phyloP scores from a whole-genome alignment of 164 flowering plant species.

The Santalum album region DNA sequence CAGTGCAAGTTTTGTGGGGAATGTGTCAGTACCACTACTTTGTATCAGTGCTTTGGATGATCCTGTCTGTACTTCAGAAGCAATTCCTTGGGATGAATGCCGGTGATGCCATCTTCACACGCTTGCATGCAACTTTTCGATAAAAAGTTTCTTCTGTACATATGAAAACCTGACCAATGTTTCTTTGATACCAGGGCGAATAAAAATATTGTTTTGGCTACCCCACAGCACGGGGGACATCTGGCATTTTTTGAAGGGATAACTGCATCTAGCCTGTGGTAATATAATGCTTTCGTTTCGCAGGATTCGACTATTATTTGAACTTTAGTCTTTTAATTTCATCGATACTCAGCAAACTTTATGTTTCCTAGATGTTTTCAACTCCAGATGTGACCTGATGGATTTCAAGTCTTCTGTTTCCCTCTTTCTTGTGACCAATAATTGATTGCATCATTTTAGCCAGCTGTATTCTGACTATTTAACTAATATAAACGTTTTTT shows the following conservation, averaged over 20 bases:
- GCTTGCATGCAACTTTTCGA: neutral
- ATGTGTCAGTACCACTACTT: constrained; percentile 79
- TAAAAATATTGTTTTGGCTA: constrained; percentile 68
- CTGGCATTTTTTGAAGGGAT: constrained; percentile 79
- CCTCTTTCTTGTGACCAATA: too few species aligned
- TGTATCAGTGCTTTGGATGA: constrained; percentile 94
- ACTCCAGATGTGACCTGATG: too few species aligned
- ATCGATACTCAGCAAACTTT: too few species aligned
- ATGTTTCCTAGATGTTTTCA: too few species aligned
- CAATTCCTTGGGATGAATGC: constrained; percentile 99
- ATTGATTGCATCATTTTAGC: too few species aligned
- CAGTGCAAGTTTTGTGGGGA: constrained; percentile 58
- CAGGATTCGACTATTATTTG: neutral
- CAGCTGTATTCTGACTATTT: neutral
- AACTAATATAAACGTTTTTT: neutral
- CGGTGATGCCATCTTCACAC: constrained; percentile 28
- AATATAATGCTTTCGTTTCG: constrained; percentile 6
- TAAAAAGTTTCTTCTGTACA: neutral
- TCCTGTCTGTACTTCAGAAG: constrained; percentile 91
- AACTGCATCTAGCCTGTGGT: constrained; percentile 60
- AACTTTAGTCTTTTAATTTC: neutral
- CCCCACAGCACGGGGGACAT: constrained; percentile 84
- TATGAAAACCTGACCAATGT: neutral
- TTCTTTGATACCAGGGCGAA: constrained; percentile 45
- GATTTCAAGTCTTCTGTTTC: too few species aligned